Percentiles rank a stretch among this genome's conserved stretches.
phyloP scores from a whole-genome alignment of 192 early-diverging fungal species.

The Rhizoclosmatium sp. region DNA sequence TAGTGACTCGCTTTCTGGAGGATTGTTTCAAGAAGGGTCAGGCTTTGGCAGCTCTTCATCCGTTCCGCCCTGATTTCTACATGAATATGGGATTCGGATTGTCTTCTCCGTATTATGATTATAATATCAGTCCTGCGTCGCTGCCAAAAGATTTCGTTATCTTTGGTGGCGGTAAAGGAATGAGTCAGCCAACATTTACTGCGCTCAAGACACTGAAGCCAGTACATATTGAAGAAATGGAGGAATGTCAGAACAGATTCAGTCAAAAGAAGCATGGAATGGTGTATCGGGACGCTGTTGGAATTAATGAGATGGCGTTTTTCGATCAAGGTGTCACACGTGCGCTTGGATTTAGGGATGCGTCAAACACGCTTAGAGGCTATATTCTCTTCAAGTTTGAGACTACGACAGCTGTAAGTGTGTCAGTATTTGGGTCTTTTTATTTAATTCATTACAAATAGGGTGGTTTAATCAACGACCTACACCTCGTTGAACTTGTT shows the following conservation, averaged over 20 bases:
- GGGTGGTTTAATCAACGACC: conserved; percentile 12
- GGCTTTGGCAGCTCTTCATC: conserved; percentile 12
- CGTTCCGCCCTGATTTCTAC: conserved; percentile 36
- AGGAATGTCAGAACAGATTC: conserved; percentile 17
- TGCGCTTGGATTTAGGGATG: conserved; percentile 19
- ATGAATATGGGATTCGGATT: conserved; percentile 29
- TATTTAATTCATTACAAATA: not conserved
- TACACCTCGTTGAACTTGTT: conserved; percentile 8
- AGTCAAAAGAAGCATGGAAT: conserved; percentile 8
- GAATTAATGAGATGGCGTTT: not conserved
- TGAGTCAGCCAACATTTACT: not conserved
- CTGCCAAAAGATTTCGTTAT: not conserved
- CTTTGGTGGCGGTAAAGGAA: not conserved
- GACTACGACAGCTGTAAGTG: not conserved
- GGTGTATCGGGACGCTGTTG: not conserved
- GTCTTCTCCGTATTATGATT: conserved; percentile 19
- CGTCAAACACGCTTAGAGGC: not conserved
- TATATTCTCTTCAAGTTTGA: conserved; percentile 22
- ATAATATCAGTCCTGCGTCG: conserved; percentile 7
- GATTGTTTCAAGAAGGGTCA: not conserved
- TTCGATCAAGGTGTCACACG: conserved; percentile 11
- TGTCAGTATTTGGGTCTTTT: not conserved
- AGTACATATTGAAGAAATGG: conserved; percentile 3
- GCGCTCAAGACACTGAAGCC: not conserved
- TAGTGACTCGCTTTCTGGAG: conserved; percentile 18